A percentile compares a stretch with the other conserved stretches of the same genome.
Evolutionary conservation across 495 filamentous ascomycete species (phyloP).

Genomic region (Aspergillus diversus): DNA sequence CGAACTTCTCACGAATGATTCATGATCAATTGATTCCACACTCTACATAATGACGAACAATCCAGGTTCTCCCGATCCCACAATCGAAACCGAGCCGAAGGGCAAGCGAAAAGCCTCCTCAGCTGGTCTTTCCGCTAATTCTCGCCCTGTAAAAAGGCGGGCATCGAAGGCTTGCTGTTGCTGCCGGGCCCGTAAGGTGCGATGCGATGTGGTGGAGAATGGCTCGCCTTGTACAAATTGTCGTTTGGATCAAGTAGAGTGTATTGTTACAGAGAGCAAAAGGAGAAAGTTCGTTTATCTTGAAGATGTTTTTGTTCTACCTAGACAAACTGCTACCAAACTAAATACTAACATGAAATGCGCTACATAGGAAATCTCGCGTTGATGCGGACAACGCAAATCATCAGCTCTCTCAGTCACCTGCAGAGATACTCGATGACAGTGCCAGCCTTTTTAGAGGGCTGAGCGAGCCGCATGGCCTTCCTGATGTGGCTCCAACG

Average conservation of each 20-base stretch:
- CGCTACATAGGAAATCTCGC: slow-evolving; percentile 46
- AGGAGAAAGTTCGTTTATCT: slow-evolving; percentile 66
- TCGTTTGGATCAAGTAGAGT: slow-evolving; percentile 83
- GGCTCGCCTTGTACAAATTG: slow-evolving; percentile 90
- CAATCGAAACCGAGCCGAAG: slow-evolving; percentile 38
- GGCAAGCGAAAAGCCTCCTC: slow-evolving; percentile 50
- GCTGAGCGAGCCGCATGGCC: slow-evolving; percentile 34
- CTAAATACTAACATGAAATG: slow-evolving; percentile 16
- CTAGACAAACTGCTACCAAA: slow-evolving; percentile 22
- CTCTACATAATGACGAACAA: slow-evolving; percentile 32
- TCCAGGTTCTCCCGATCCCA: slow-evolving; percentile 29
- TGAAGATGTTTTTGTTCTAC: slow-evolving; percentile 11
- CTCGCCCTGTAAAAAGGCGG: slow-evolving; percentile 73
- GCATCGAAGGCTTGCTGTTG: slow-evolving; percentile 87
- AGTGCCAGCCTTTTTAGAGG: slow-evolving; percentile 31
- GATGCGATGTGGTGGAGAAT: slow-evolving; percentile 89
- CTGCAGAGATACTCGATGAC: slow-evolving; percentile 44
- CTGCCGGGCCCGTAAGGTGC: slow-evolving; percentile 86
- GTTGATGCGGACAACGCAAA: slow-evolving; percentile 40
- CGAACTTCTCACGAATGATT: slow-evolving; percentile 20
- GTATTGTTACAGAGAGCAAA: slow-evolving; percentile 87
- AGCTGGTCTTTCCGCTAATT: slow-evolving; percentile 42
- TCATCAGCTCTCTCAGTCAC: slow-evolving; percentile 39
- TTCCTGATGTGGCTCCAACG: slow-evolving; percentile 37
- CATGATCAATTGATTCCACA: slow-evolving; percentile 7